Conservation (phyloP, 371 early-diverging fungal species). For the Batkoa obscura region DNA sequence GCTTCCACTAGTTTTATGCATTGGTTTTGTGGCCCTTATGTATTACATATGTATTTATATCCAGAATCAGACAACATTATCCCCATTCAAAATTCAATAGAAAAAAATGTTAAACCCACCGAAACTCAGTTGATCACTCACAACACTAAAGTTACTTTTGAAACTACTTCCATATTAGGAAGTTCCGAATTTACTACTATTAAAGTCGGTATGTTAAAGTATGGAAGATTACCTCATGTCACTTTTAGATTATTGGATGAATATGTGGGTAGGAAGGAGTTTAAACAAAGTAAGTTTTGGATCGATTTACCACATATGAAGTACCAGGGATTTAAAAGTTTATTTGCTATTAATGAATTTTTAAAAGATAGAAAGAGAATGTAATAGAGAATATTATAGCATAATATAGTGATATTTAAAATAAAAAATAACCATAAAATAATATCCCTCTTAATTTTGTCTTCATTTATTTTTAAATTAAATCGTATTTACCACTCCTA, state of each 20-base stretch:
- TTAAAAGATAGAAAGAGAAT: too few species aligned
- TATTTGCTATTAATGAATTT: too few species aligned
- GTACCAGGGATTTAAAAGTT: too few species aligned
- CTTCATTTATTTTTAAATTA: too few species aligned
- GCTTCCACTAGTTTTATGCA: neutral
- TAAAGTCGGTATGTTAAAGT: neutral
- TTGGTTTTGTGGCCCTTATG: constrained; percentile 1
- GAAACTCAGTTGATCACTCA: neutral
- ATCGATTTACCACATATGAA: neutral
- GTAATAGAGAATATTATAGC: too few species aligned
- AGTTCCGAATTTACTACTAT: neutral
- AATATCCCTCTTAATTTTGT: too few species aligned
- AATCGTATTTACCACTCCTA: too few species aligned
- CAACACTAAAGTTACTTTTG: neutral
- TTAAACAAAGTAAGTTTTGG: neutral
- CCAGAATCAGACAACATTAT: neutral
- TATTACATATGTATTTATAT: neutral
- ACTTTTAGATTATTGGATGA: neutral
- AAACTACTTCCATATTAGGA: neutral
- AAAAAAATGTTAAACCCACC: neutral
- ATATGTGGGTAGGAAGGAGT: neutral
- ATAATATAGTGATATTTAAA: too few species aligned
- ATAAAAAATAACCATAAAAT: too few species aligned
- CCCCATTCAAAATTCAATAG: neutral
- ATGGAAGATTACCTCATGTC: neutral